Evolutionary conservation across 1,139 yeast genomes (phyloP).

Genomic region (Debaryomyces coudertii): DNA sequence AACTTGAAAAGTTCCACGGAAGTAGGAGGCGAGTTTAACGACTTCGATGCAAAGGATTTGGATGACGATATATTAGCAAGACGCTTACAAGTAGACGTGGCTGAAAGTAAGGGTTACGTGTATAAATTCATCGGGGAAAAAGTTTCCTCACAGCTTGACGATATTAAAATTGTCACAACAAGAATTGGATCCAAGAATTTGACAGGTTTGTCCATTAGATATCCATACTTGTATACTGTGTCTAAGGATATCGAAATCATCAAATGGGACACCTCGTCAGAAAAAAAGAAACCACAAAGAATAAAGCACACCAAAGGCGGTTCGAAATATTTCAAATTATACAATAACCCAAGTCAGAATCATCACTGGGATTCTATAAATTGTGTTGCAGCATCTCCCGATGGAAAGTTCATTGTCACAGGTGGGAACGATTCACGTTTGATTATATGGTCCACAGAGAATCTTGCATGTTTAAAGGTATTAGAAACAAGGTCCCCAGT

Average conservation of each 20-base stretch:
- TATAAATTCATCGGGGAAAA: conserved; percentile 67
- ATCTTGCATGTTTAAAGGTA: conserved; percentile 71
- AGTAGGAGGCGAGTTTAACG: conserved; percentile 51
- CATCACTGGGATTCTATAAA: conserved; percentile 80
- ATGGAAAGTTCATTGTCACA: conserved; percentile 85
- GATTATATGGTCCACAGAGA: conserved; percentile 84
- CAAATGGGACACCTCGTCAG: conserved; percentile 61
- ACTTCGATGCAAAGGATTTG: conserved; percentile 89
- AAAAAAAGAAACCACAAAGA: conserved; percentile 57
- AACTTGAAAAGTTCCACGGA: conserved; percentile 63
- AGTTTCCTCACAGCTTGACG: conserved; percentile 47
- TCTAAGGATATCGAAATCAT: conserved; percentile 81
- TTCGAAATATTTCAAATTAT: conserved; percentile 37
- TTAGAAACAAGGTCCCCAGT: conserved; percentile 78
- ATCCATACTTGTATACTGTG: conserved; percentile 74
- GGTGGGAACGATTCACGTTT: conserved; percentile 86
- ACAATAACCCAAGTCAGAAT: conserved; percentile 45
- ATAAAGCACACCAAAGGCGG: conserved; percentile 72
- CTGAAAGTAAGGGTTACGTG: conserved; percentile 82
- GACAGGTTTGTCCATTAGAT: conserved; percentile 54
- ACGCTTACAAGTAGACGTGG: conserved; percentile 84
- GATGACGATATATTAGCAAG: conserved; percentile 84
- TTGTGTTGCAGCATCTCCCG: conserved; percentile 82
- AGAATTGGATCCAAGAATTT: conserved; percentile 63
- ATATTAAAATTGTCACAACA: conserved; percentile 38